Base-by-base conservation (phyloP, 176 grass and related monocot genomes). In the Phoenix dactylifera region DNA sequence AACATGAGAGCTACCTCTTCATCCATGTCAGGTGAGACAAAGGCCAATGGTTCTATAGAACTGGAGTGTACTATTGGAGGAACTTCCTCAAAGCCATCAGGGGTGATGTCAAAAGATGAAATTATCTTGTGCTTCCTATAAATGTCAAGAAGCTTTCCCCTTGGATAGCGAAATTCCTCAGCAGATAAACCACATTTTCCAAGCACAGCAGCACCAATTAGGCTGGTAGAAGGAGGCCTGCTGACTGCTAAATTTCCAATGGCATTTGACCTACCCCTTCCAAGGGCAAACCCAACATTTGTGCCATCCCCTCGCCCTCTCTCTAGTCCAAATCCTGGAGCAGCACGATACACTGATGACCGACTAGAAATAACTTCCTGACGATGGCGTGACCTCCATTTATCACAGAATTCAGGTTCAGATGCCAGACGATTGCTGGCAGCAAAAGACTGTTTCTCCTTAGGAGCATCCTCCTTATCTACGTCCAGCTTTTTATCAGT, bases 361-460 rank as follows among this genome's bases (percentile, higher is more conserved):
- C 72, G 79, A 48, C 70, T 60, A 55, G 76, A 57, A 52, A 79
- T 81, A 24, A 48, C 65, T 69, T 98, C 93, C 51, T 92, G 93
- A 44, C 88, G 85, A 75, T 98, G 93, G 35, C 93, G 83, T 72
- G 93, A 87, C 32, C 87, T 90, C 93, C 93, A 98, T 75, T 98
- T 98, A 80, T 98, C 93, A 75, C 87, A 84, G 26, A 84, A 92
- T 60, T 98, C 93, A 4, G 84, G 69, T 66, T 91, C 93, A 71
- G 79, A 60, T 14, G 85, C 55, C 59, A 74, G 60, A 64, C 50
- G 26, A 15, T 20, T 24, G 26, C 76, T 89, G 59, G 52, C 72
- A 22, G 79, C 57, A 73, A 98, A 87, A 64, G 69, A 54, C 16
- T 82, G 83, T 25, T 89, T 95, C 56, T 80, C 85, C 74, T 18